Base-by-base conservation (phyloP, 257 asterid genomes). In the Ehretia macrophylla region DNA sequence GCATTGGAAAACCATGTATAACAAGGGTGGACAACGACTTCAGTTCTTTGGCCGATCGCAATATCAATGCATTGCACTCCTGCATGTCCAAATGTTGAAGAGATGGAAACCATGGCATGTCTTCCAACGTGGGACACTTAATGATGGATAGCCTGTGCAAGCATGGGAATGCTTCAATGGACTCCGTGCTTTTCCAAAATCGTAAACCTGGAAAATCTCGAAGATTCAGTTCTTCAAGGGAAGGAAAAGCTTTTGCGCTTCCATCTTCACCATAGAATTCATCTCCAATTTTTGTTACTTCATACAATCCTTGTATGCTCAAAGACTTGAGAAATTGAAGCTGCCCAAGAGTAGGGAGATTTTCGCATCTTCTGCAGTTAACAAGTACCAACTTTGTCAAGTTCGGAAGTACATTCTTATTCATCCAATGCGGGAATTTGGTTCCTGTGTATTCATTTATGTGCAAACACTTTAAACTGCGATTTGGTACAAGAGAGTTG, bases 341-440 rank as follows among this genome's bases (percentile, higher is more conserved):
- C 52, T 74, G 69, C 20, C 79, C 79, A 20, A 74, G 75, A 46
- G 9, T 27, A 1, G 35, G 35, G 35, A 27, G 35, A 27, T 3
- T 27, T 27, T 27, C 35, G 35, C 75, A 69, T 69, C 67, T 58
- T 55, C 63, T 61, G 37, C 75, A 74, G 69, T 65, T 65, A 40
- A 69, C 69, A 56, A 69, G 50, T 55, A 61, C 75, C 32, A 69
- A n/a, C 62, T 55, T 57, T 10, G 68, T 57, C 60, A 74, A 58
- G 48, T 58, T 65, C 13, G 75, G 75, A 39, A 68, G 69, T 14
- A 51, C 11, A 51, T 10, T 51, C 5, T 51, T 23, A 32, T 16
- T 19, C 60, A 13, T 23, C 75, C 79, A 74, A 10, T 44, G 14
- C 11, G 68, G 58, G 17, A 69, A 65, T 11, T 2, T 23, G 9